phyloP scores from a whole-genome alignment of 208 protist genomes.

The Leptomonas seymouri region DNA sequence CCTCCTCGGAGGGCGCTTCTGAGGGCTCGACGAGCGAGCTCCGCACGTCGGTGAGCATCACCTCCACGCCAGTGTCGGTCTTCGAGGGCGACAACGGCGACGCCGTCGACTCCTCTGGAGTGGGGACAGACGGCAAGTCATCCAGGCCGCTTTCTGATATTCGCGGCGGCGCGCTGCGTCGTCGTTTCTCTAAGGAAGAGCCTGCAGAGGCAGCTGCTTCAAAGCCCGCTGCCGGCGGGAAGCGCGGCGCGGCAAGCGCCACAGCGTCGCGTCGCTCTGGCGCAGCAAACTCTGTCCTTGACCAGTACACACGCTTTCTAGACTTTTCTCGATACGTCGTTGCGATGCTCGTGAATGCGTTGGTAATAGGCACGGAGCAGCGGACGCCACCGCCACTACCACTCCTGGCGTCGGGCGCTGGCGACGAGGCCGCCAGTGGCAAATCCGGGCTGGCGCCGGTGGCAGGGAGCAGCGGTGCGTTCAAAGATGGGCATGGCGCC shows the following conservation, averaged over 20 bases:
- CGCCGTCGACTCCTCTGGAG: not conserved
- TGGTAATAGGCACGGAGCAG: constrained; percentile 30
- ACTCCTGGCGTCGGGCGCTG: constrained; percentile 1
- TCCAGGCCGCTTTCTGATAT: not conserved
- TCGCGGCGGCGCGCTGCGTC: not conserved
- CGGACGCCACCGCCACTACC: constrained; percentile 11
- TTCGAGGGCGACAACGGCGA: constrained; percentile 5
- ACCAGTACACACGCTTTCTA: constrained; percentile 26
- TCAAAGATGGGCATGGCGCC: constrained; percentile 5
- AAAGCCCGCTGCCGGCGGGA: not conserved
- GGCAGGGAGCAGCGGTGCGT: not conserved
- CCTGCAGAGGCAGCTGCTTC: not conserved
- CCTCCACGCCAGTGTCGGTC: not conserved
- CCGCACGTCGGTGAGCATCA: constrained; percentile 5
- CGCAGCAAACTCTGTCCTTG: not conserved
- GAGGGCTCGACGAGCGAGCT: constrained; percentile 19
- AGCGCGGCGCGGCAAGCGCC: constrained; percentile 2
- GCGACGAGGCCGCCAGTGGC: not conserved
- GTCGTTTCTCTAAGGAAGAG: constrained; percentile 9
- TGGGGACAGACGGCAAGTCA: not conserved
- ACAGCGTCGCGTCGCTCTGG: constrained; percentile 5
- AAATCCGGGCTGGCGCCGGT: not conserved
- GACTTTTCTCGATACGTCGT: constrained; percentile 30
- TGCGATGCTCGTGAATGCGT: constrained; percentile 28
- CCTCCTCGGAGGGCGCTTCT: constrained; percentile 7